Base-by-base conservation (phyloP, 2,329 filamentous ascomycete genomes). In the Penicillium expansum region DNA sequence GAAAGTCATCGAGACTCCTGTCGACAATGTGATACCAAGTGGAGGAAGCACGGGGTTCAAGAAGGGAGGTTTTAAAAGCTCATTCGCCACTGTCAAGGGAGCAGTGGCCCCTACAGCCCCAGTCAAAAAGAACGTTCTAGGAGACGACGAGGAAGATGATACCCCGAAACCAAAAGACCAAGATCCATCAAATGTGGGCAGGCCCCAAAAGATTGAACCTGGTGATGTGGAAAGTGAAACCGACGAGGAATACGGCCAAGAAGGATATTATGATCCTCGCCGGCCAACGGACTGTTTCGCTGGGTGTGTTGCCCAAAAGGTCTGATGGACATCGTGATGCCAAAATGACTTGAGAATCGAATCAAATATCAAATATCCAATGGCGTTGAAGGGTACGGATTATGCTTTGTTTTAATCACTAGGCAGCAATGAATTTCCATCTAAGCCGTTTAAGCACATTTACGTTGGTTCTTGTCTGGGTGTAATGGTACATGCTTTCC, bases 21-120 rank as follows among this genome's bases (percentile, higher is more conserved):
- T 65, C 6, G 71, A 60, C 38, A 58, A 61, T 29, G 35, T 56
- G 24, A 48, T 53, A 6, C 52, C 58, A 42, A 58, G 63, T 16
- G 59, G 66, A n/a, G 76, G 39, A 7, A 33, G n/a, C 14, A 32
- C 56, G 2, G 75, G 76, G 0, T 92, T 92, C 69, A 92, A 92
- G 76, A 94, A 93, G 69, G 87, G 88, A 1, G 90, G 90, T 0
- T 92, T 92, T 73, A 92, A 91, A 75, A 88, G 86, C 66, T 88
- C 89, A 1, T 90, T 92, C 76, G 82, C 82, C 5, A 76, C 83
- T 1, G 80, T 80, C 1, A 80, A 80, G 27, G 72, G 68, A n/a
- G 64, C 67, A 2, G 62, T 51, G 16, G 62, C 60, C 7, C 59
- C 70, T 35, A 58, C 63, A 27, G 61, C 63, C 27, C 68, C 70